A percentile compares a stretch with the other conserved stretches of the same genome.
Conservation (phyloP, 371 early-diverging fungal genomes). For the Apophysomyces trapeziformis region DNA sequence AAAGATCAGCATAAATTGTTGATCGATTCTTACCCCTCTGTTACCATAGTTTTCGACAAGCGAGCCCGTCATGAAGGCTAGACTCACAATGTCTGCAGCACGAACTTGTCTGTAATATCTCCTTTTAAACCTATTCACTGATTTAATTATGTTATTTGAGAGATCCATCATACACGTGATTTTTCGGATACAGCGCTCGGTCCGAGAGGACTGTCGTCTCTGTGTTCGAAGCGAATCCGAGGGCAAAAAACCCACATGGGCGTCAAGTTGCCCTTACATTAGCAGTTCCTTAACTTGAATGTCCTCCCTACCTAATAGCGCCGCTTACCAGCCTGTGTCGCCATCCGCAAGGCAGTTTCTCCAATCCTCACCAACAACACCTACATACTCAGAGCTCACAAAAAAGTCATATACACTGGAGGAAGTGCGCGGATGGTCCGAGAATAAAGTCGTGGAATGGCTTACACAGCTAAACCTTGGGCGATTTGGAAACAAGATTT, state of each 20-base stretch:
- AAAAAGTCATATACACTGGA: slow-evolving; percentile 48
- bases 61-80: too few relatives aligned
- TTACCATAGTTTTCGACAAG: too few relatives aligned
- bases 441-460: slow-evolving; percentile 76
- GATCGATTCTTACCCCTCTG: too few relatives aligned
- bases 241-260: neutral
- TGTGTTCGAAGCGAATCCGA: too few relatives aligned
- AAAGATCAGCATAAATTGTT: too few relatives aligned
- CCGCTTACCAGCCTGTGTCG: slow-evolving; percentile 22
- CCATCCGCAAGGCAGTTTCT: slow-evolving; percentile 22
- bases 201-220: too few relatives aligned
- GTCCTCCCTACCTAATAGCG: slow-evolving; percentile 12
- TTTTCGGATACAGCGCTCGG: too few relatives aligned
- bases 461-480: slow-evolving; percentile 72
- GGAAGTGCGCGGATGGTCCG: slow-evolving; percentile 70
- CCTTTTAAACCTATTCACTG: too few relatives aligned
- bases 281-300: slow-evolving; percentile 7
- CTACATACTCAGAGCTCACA: slow-evolving; percentile 45
- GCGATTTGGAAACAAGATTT: slow-evolving; percentile 70
- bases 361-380: slow-evolving; percentile 54
- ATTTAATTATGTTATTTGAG: too few relatives aligned
- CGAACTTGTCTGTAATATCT: too few relatives aligned
- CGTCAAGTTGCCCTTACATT: neutral
- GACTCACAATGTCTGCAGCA: too few relatives aligned
- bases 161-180: too few relatives aligned